Evolutionary conservation across 2,329 filamentous ascomycete species (phyloP), one percentile per base, ranked within the genome.

Genomic region (Aspergillus amoenus): DNA sequence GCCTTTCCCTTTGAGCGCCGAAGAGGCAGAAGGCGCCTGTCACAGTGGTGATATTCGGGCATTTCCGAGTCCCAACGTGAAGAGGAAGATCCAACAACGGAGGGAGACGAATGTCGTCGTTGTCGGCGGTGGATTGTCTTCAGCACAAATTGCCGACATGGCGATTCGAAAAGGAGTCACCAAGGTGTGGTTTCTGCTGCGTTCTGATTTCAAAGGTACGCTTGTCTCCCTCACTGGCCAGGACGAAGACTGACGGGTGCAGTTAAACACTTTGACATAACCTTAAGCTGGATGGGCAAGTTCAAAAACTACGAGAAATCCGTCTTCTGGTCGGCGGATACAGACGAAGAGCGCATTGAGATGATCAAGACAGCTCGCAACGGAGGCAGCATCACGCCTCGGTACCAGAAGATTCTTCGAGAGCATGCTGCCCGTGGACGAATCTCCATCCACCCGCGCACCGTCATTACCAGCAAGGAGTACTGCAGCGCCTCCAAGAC

Each of bases 251-350:
- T 45, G 17, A 27, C 22, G 17, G 24, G 12, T 12, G 2, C 30
- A 64, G 81, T 91, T 49, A 93, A 93, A 72, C 86, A 88, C 58
- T 93, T 93, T 62, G 90, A 93, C 64, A 82, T 93, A 22, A 84
- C 87, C 56, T 79, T 93, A 2, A 81, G 84, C 47, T 94, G 90
- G 90, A 88, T 93, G 72, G 88, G 88, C 9, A 93, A 93, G 69
- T 93, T 89, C 71, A 86, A 87, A 55, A 93, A 93, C 69, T 83
- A 85, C 53, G 85, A 90, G 63, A 89, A 93, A 68, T 87, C 89
- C 0, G 81, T 82, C 0, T 94, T 93, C 71, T 93, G 89, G 88
- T 85, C 84, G 6, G 88, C 88, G 3, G 88, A 92, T 64, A 84
- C 83, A 5, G 87, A 91, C 58, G 81, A 85, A 66, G 83, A 93